Evolutionary conservation across 208 protist genomes (phyloP).

Genomic region (Leishmania mexicana): DNA sequence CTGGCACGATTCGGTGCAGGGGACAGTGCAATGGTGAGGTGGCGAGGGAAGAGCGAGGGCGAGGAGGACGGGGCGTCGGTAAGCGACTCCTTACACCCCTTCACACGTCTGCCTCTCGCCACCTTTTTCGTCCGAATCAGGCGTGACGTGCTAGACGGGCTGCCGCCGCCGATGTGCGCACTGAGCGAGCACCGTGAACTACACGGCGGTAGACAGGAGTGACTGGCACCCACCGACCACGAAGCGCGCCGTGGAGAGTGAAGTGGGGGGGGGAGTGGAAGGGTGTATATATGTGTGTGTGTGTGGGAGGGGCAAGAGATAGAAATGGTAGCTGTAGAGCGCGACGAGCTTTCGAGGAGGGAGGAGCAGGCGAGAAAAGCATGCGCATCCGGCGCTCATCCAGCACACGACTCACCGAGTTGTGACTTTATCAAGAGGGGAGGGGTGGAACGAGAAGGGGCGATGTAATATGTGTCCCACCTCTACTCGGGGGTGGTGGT

Average conservation of each 20-base stretch:
- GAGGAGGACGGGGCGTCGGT: not conserved
- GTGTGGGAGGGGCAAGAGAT: not conserved
- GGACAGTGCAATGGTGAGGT: not conserved
- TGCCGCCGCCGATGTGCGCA: not conserved
- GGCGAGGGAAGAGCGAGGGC: not conserved
- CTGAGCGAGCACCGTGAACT: not conserved
- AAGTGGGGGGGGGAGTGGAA: not conserved
- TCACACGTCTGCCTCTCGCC: constrained; percentile 1
- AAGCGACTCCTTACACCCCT: not conserved
- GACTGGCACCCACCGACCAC: not conserved
- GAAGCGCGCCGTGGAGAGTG: not conserved
- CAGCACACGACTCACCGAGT: not conserved
- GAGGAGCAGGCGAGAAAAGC: not conserved
- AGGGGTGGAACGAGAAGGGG: not conserved
- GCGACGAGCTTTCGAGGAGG: not conserved
- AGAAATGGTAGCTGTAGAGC: not conserved
- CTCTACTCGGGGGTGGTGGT: not conserved
- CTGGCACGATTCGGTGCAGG: not conserved
- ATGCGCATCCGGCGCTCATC: not conserved
- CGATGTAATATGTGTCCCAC: not conserved
- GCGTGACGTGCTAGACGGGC: not conserved
- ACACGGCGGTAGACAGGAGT: not conserved
- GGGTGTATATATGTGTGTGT: not conserved
- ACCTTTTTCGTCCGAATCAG: not conserved
- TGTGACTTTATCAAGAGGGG: not conserved